Evolutionary conservation across 1,139 yeast species (phyloP), one percentile per base, ranked within the genome.

Genomic region (Nakaseomyces uthaithaninus): DNA sequence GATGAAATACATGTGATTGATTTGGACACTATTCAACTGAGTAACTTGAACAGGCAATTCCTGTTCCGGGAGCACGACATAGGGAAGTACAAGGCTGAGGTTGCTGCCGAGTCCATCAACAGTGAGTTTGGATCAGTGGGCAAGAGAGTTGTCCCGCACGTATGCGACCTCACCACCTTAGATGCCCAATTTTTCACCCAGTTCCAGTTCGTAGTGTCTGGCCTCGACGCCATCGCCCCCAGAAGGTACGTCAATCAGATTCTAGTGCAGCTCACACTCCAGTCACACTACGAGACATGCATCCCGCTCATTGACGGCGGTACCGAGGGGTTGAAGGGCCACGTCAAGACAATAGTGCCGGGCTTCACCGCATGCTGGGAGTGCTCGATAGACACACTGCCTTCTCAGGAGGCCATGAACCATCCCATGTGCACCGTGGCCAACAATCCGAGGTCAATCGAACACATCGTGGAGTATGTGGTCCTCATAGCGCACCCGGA

Each of bases 261-360:
- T 7, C 63, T 91, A 35, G 76, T 83, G 1, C 67, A 75, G 4
- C 53, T 85, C 54, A 84, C 82, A 5, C 77, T 72, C 45, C 59
- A 59, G 1, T 63, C 67, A 5, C 71, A 72, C 40, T 75, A 75
- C 25, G 74, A 72, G 36, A 62, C 68, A 1, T 63, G 84, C 24
- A 80, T 85, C 31, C 96, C 97, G 0, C 63, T 91, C 57, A 77
- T 91, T 24, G 98, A 91, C 57, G 97, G 97, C 2, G 98, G 97
- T 2, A 83, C 95, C 0, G 97, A 91, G 56, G 97, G 97, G 0
- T 82, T 91, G 55, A 73, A 85, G 49, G 98, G 98, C 3, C 96
- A 91, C 55, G 77, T 89, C 12, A 78, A 95, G 53, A 84, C 87
- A 9, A 86, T 89, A 31, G 63, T 87, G 14, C 97, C 98, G 0